Percentiles rank a stretch among this genome's conserved stretches.
phyloP scores from a whole-genome alignment of 2,329 filamentous ascomycete genomes.

The Pseudocercospora macadamiae region DNA sequence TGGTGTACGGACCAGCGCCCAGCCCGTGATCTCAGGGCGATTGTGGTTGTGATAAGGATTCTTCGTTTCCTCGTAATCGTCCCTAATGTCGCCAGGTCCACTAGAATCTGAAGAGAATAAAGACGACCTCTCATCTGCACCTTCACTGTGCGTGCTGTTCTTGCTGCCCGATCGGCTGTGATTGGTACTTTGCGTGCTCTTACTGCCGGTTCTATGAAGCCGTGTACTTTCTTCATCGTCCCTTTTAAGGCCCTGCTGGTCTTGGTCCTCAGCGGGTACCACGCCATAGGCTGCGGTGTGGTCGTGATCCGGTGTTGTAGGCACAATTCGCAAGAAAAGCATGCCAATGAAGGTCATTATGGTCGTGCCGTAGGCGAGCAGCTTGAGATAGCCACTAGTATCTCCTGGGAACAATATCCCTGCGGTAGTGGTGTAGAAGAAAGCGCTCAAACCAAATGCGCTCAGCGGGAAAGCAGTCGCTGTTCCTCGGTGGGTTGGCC shows the following conservation, averaged over 20 bases:
- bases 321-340: conserved; percentile 80
- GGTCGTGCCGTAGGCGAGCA: conserved; percentile 80
- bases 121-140: conserved; percentile 79
- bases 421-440: conserved; percentile 88
- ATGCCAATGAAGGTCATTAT: conserved; percentile 74
- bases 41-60: conserved; percentile 63
- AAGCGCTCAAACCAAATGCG: conserved; percentile 90
- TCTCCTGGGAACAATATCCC: conserved; percentile 79
- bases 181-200: conserved; percentile 3
- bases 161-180: conserved; percentile 17
- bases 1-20: conserved; percentile 68
- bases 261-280: conserved; percentile 49
- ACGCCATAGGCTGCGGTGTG: conserved; percentile 56
- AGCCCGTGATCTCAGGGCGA: conserved; percentile 82
- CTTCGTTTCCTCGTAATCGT: conserved; percentile 46
- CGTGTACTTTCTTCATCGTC: conserved; percentile 19
- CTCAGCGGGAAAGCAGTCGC: conserved; percentile 92
- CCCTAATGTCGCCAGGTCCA: conserved; percentile 55
- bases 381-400: conserved; percentile 76
- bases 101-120: conserved; percentile 63
- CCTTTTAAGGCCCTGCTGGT: conserved; percentile 21
- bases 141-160: conserved; percentile 39
- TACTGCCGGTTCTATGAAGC: conserved; percentile 20
- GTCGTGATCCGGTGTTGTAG: conserved; percentile 46
- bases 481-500: conserved; percentile 86